Base-by-base conservation (phyloP, 1,139 yeast genomes). In the Scheffersomyces illinoinensis region DNA sequence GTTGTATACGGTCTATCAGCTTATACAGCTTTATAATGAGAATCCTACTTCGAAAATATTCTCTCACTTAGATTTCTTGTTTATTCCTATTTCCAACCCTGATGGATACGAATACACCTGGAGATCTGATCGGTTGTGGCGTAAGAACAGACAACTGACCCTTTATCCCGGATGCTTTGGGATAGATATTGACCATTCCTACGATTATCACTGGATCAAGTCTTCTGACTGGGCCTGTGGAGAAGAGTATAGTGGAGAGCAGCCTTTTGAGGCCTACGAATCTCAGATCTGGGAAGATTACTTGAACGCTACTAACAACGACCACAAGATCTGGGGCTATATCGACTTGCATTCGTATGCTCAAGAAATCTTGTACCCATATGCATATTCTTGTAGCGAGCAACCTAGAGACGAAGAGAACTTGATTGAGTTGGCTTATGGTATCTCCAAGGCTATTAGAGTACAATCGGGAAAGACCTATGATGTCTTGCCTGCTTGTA, bases 71-170 rank as follows among this genome's bases (percentile, higher is more conserved):
- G 95, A 91, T 69, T 90, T 91, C 68, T 71, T 90, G 48, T 86
- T 92, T 63, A 81, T 92, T 51, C 98, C 98, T 0, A 90, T 91
- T 12, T 82, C 87, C 73, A 93, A 93, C 69, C 97, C 97, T 0
- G 98, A 93, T 72, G 98, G 98, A 0, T 93, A 93, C 70, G 92
- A 79, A 17, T 89, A 89, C 71, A 82, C 96, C 1, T 93, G 97
- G 97, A 81, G 79, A 5, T 70, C 76, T 48, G 97, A 93, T 70
- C 78, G 98, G 58, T 77, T 93, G 62, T 93, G 98, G 98, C 79
- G 96, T 54, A 93, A 93, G 71, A 93, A 91, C 73, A 83, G 97
- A 62, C 97, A 93, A 73, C 84, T 85, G 57, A 90, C 97, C 0
- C 82, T 79, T 49, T 74, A 85, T 56, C 86, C 91, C 5, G 74